These are phyloP conservation scores for Cnidoscolus chayamansa DNA, from an alignment of 441 rosid genomes.

Conservation along the genomic window DNA sequence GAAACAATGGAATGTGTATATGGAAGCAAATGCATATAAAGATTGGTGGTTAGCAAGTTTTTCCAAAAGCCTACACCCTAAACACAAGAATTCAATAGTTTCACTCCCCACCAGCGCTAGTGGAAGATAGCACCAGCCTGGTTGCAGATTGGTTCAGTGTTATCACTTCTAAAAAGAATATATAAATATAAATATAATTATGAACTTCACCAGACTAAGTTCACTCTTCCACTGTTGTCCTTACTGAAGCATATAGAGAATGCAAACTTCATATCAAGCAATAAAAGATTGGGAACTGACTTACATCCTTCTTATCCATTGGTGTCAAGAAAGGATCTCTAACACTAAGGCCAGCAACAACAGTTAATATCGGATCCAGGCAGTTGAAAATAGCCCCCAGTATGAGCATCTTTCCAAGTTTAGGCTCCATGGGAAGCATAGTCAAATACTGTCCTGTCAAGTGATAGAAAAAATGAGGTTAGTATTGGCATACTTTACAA, in stretches of 20 bases:
- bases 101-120: background rate
- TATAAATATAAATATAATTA: background rate
- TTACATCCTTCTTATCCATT: slow-evolving; percentile 87
- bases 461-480: slow-evolving; percentile 17
- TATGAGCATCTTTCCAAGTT: slow-evolving; percentile 92
- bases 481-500: slow-evolving; percentile 8
- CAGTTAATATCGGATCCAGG: slow-evolving; percentile 77
- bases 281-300: slow-evolving; percentile 34
- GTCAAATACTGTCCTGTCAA: slow-evolving; percentile 71
- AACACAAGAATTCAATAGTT: background rate
- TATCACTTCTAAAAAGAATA: background rate
- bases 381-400: slow-evolving; percentile 82
- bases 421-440: slow-evolving; percentile 92
- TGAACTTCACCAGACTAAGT: background rate
- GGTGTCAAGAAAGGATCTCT: slow-evolving; percentile 93
- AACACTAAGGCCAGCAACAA: slow-evolving; percentile 85
- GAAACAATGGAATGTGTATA: background rate
- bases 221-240: background rate
- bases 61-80: background rate
- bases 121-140: background rate
- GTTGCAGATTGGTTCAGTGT: background rate
- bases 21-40: background rate
- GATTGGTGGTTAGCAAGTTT: background rate
- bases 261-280: slow-evolving; percentile 11
- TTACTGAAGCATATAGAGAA: background rate